Conservation (phyloP, 2,329 filamentous ascomycete species). For the Paecilomyces variotii region DNA sequence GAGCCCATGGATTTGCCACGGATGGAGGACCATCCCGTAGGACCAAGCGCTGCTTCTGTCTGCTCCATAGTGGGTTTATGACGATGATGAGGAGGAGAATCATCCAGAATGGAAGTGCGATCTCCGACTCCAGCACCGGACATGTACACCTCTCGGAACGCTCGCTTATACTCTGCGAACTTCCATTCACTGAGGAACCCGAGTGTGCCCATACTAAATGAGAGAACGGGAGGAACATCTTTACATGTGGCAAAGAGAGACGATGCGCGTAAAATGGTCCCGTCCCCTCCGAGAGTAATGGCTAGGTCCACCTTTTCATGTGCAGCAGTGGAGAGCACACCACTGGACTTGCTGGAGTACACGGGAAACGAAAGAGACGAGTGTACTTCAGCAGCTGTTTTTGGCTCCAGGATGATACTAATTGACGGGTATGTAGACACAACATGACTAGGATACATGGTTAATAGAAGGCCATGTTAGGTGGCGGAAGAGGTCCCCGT, state of each 20-base stretch:
- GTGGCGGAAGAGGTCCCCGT: slow-evolving; percentile 10
- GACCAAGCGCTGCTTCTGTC: slow-evolving; percentile 20
- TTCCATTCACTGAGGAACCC: slow-evolving; percentile 97
- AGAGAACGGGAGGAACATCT: slow-evolving; percentile 80
- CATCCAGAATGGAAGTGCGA: slow-evolving; percentile 35
- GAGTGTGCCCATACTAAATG: slow-evolving; percentile 93
- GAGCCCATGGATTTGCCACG: slow-evolving; percentile 75
- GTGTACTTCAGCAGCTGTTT: slow-evolving; percentile 65
- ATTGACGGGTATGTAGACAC: slow-evolving; percentile 70
- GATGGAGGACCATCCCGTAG: slow-evolving; percentile 61
- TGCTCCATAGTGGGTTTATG: slow-evolving; percentile 16
- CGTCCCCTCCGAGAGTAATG: slow-evolving; percentile 86
- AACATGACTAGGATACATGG: slow-evolving; percentile 58
- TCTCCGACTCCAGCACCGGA: slow-evolving; percentile 51
- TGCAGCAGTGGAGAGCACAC: slow-evolving; percentile 41
- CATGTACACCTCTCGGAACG: slow-evolving; percentile 91
- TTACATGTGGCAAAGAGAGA: slow-evolving; percentile 76
- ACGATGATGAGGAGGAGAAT: slow-evolving; percentile 35
- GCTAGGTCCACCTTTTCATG: slow-evolving; percentile 80
- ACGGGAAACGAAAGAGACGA: slow-evolving; percentile 64
- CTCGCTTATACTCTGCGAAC: slow-evolving; percentile 83
- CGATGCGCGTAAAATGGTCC: slow-evolving; percentile 77
- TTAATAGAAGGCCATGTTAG: slow-evolving; percentile 4
- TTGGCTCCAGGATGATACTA: slow-evolving; percentile 73
- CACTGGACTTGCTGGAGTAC: slow-evolving; percentile 43